Conservation (phyloP, 2,329 filamentous ascomycete genomes). For the Cladophialophora psammophila region DNA sequence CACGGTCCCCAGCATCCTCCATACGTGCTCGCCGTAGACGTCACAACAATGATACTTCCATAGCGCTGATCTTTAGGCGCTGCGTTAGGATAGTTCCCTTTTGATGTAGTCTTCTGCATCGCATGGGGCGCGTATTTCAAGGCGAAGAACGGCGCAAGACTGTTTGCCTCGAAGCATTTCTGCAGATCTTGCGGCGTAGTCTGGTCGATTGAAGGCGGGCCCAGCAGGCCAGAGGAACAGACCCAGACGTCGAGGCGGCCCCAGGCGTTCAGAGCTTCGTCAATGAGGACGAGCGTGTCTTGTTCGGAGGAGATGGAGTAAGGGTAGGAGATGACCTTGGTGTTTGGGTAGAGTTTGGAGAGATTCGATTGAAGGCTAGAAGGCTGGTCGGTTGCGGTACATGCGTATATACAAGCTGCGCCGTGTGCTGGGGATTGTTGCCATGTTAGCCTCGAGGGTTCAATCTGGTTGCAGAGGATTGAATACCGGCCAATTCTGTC, state of each 20-base stretch:
- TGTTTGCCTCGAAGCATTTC: slow-evolving; percentile 67
- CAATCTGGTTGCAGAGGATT: background rate
- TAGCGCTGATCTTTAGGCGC: slow-evolving; percentile 67
- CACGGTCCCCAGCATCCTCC: slow-evolving; percentile 67
- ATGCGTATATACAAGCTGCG: slow-evolving; percentile 67
- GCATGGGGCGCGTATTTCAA: slow-evolving; percentile 70
- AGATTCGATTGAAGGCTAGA: slow-evolving; percentile 43
- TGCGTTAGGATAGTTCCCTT: slow-evolving; percentile 66
- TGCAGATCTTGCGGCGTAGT: slow-evolving; percentile 65
- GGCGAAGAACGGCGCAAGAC: slow-evolving; percentile 69
- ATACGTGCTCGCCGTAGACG: slow-evolving; percentile 63
- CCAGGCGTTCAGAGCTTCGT: slow-evolving; percentile 68
- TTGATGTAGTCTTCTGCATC: slow-evolving; percentile 65
- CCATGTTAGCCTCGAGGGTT: background rate
- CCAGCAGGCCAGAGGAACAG: slow-evolving; percentile 64
- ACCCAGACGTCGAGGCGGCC: slow-evolving; percentile 68
- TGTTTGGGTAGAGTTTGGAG: slow-evolving; percentile 59
- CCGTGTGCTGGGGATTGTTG: slow-evolving; percentile 60
- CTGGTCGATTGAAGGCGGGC: slow-evolving; percentile 63
- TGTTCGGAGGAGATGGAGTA: slow-evolving; percentile 66
- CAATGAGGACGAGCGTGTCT: slow-evolving; percentile 66
- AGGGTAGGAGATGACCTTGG: slow-evolving; percentile 68
- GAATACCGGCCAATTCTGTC: slow-evolving; percentile 61
- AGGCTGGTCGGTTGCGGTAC: slow-evolving; percentile 25
- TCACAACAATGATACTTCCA: slow-evolving; percentile 69